phyloP scores from a whole-genome alignment of 306 rosid species.

The Carpinus fangiana region DNA sequence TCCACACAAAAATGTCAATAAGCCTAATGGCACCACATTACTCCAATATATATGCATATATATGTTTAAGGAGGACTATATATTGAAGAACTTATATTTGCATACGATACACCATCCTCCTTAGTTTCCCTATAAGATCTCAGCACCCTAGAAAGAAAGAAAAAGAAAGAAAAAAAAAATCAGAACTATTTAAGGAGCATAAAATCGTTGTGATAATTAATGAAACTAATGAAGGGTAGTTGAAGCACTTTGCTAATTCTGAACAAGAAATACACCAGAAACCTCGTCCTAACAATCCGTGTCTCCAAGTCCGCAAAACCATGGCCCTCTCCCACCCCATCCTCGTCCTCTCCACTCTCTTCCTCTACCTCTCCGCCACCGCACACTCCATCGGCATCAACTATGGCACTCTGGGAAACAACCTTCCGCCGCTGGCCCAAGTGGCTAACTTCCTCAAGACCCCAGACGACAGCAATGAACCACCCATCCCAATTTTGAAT shows the following conservation, averaged over 20 bases:
- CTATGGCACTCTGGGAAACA: slow-evolving; percentile 81
- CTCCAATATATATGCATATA: too few species aligned
- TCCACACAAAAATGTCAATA: too few species aligned
- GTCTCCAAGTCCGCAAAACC: not conserved
- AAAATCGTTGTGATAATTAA: not conserved
- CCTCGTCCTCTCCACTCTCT: slow-evolving; percentile 31
- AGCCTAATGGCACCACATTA: too few species aligned
- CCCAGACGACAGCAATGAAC: too few species aligned
- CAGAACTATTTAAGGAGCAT: not conserved
- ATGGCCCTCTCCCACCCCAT: slow-evolving; percentile 23
- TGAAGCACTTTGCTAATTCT: not conserved
- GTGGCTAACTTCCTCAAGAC: slow-evolving; percentile 72
- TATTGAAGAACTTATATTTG: too few species aligned
- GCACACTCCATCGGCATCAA: slow-evolving; percentile 72
- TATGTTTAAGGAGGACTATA: too few species aligned
- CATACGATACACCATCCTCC: too few species aligned
- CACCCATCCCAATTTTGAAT: too few species aligned
- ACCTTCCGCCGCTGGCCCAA: slow-evolving; percentile 60
- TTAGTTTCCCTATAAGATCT: too few species aligned
- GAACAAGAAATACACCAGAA: not conserved
- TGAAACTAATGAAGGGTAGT: not conserved
- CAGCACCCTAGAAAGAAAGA: too few species aligned
- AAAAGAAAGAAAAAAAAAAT: too few species aligned
- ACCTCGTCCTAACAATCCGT: not conserved
- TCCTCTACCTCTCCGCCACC: slow-evolving; percentile 40